Evolutionary conservation across 176 grass and related monocot genomes (phyloP), one percentile per base, ranked within the genome.

Genomic region (Alloteropsis semialata): DNA sequence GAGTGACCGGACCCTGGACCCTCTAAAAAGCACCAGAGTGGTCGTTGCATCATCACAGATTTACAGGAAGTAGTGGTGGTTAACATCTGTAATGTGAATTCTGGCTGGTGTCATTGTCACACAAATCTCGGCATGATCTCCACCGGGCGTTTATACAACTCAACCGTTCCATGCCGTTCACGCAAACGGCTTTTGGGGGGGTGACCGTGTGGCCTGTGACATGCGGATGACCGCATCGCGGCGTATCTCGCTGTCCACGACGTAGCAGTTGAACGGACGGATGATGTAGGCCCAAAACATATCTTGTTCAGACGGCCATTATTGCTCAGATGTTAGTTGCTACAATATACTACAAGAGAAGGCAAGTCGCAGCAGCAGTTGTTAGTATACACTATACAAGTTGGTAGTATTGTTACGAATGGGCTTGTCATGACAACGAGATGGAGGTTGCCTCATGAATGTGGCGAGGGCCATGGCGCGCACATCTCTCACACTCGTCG

Each of bases 381-480:
- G 51, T n/a, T 69, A 10, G 15, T 3, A 3, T 53, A 6, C 16
- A 19, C n/a, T n/a, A 9, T 21, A n/a, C 75, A 32, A 48, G 43
- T 72, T 72, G 69, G 42, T 72, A 49, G 43, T 49, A 49, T 72
- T 45, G 67, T 69, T 16, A 43, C 44, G 65, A 68, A 11, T 5
- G 3, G 13, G 38, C 57, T 53, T 50, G 18, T 61, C 64, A 39
- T 61, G 74, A 67, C 73, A 69, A 25, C 16, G 82, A 80, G 65
- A 27, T 29, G 9, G 79, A 70, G 61, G 48, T 77, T 76, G 82
- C 72, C 63, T 69, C 82, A 49, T 28, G 74, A 65, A 71, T 78
- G 83, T 39, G 51, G 43, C 32, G 39, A 58, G 5, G n/a, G 72
- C 59, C 82, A 54, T 42, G 79, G 79, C n/a, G 65, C 70, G 79